Conservation (phyloP, 2,329 filamentous ascomycete genomes). For the Cladorrhinum sp. region DNA sequence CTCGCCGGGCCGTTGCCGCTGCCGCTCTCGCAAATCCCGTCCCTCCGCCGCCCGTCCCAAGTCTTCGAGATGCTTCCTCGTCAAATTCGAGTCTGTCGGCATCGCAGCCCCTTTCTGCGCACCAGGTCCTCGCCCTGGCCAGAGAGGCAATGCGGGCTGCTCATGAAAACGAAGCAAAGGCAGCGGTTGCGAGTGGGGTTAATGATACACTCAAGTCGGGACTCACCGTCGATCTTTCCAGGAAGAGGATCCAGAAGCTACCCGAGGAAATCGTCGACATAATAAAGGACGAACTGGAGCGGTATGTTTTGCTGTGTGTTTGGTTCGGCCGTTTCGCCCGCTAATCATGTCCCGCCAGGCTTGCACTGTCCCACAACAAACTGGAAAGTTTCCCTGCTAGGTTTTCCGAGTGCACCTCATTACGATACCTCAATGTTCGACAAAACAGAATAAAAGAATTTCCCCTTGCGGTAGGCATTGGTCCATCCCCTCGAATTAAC, state of each 20-base stretch:
- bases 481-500: neutral
- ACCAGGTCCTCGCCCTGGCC: constrained; percentile 63
- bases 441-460: constrained; percentile 70
- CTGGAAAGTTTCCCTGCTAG: constrained; percentile 65
- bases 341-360: constrained; percentile 42
- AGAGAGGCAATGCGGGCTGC: constrained; percentile 66
- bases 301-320: constrained; percentile 46
- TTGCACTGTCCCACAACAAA: constrained; percentile 79
- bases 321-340: constrained; percentile 3
- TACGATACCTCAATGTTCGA: constrained; percentile 77
- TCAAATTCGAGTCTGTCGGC: constrained; percentile 48
- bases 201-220: constrained; percentile 64
- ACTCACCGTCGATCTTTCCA: constrained; percentile 74
- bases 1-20: constrained; percentile 31
- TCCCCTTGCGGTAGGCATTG: constrained; percentile 49
- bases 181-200: constrained; percentile 56
- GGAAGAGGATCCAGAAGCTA: constrained; percentile 67
- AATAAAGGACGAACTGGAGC: constrained; percentile 70
- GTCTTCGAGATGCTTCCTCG: constrained; percentile 46
- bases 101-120: constrained; percentile 53
- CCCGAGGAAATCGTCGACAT: constrained; percentile 73
- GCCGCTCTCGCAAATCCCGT: constrained; percentile 28
- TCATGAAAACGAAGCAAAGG: constrained; percentile 62
- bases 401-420: constrained; percentile 71
- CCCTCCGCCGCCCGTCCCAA: constrained; percentile 29